Evolutionary conservation across 2,329 filamentous ascomycete species (phyloP), one percentile per base, ranked within the genome.

Genomic region (Dothistroma septosporum): DNA sequence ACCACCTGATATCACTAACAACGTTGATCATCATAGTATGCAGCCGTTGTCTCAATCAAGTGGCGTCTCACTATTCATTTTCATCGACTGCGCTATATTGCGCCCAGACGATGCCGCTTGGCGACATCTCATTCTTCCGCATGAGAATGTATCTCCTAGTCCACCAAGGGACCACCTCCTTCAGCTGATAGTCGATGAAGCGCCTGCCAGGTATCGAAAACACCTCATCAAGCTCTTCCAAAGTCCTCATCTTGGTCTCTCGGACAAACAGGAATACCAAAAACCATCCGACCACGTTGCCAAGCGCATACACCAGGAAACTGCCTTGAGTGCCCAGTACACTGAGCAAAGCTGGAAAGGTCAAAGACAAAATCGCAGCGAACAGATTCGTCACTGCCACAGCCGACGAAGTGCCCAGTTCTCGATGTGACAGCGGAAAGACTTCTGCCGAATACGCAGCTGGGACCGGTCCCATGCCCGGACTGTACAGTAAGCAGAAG

Each of bases 221-320:
- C 28, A 53, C 50, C 11, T 53, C 50, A 53, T 32, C 24, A 22
- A 53, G 50, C 32, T 35, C 24, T 35, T 53, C 50, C 11, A 33
- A 14, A 11, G 28, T 53, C 28, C 50, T 24, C 50, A 28, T 24
- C 32, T 53, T 53, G 21, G n/a, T 33, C 28, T 35, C 24, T 12
- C 50, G 11, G 2, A 35, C 50, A 32, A 81, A 83, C 37, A 88
- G 75, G 76, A 87, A 87, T 64, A 88, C 87, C 77, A 89, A 82
- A 24, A 84, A 60, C 16, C 87, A 77, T 0, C 85, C 86, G 1
- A 83, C 69, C 4, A 87, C 65, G 64, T 89, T 89, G 8, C 88
- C 74, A 8, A 55, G 67, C 50, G 77, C 80, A 61, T 87, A 88
- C 69, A 88, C 85, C 2, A 83, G 80, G 66, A 88, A 87, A 1